These are phyloP conservation scores for Achaetomium macrosporum DNA, from an alignment of 2,329 filamentous ascomycete species.

Conservation along the genomic window DNA sequence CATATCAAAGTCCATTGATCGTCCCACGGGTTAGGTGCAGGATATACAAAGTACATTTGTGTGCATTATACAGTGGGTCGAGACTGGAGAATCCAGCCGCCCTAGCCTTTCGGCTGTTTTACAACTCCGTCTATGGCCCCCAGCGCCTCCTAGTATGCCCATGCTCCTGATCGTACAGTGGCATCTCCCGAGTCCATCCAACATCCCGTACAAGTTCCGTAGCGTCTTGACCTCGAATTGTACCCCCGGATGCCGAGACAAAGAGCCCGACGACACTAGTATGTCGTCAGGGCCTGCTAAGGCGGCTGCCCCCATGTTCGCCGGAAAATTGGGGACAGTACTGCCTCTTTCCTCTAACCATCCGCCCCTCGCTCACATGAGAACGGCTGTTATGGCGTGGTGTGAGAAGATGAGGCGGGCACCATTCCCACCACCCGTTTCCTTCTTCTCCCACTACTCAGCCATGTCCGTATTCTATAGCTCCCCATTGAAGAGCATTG, in stretches of 20 bases:
- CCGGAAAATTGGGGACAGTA: too few relatives aligned
- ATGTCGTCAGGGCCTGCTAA: too few relatives aligned
- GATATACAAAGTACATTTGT: slow-evolving; percentile 14
- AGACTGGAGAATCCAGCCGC: slow-evolving; percentile 4
- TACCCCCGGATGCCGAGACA: not conserved
- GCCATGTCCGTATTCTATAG: slow-evolving; percentile 32
- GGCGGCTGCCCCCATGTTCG: too few relatives aligned
- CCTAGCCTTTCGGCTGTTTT: slow-evolving; percentile 1
- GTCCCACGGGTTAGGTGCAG: not conserved
- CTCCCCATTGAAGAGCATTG: slow-evolving; percentile 47
- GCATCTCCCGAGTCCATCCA: not conserved
- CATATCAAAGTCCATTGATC: too few relatives aligned
- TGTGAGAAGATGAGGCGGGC: too few relatives aligned
- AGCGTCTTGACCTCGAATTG: too few relatives aligned
- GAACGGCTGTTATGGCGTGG: too few relatives aligned
- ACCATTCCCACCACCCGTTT: not conserved
- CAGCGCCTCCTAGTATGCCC: not conserved
- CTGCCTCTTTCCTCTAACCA: too few relatives aligned
- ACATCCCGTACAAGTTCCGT: not conserved
- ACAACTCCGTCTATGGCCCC: slow-evolving; percentile 5
- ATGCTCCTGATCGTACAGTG: slow-evolving; percentile 7
- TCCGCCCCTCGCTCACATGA: too few relatives aligned
- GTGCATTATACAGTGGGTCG: slow-evolving; percentile 13
- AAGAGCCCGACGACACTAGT: not conserved
- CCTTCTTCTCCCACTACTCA: not conserved